A percentile compares a stretch with the other conserved stretches of the same genome.
phyloP scores from a whole-genome alignment of 129 eudicot genomes.

The Pittosporum tobira region DNA sequence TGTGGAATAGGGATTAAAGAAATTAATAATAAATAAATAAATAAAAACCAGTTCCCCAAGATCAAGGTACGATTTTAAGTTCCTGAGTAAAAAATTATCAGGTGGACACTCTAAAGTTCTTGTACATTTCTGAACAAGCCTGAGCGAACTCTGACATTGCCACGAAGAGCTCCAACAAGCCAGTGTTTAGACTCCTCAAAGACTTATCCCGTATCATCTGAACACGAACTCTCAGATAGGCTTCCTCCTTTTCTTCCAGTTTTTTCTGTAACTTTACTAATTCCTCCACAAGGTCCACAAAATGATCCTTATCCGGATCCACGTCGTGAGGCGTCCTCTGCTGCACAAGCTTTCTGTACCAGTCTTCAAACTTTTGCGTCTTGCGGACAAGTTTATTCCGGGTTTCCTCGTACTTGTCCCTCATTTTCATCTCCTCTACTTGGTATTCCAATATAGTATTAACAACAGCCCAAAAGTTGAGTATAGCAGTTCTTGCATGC shows the following conservation, averaged over 20 bases:
- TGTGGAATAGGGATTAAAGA: no score
- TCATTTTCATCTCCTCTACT: constrained; percentile 62
- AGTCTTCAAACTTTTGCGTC: constrained; percentile 53
- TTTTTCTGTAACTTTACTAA: constrained; percentile 43
- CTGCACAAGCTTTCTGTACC: constrained; percentile 65
- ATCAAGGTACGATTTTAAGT: no score
- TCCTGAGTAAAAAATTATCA: no score
- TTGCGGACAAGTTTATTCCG: constrained; percentile 53
- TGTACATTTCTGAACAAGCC: constrained; percentile 69
- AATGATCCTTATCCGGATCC: constrained; percentile 48
- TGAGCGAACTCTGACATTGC: constrained; percentile 66
- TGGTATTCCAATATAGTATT: constrained; percentile 66
- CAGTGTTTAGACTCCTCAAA: constrained; percentile 54
- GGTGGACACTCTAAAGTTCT: constrained; percentile 51
- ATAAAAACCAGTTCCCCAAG: no score
- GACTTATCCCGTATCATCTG: constrained; percentile 91
- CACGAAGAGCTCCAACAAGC: constrained; percentile 71
- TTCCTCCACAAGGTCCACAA: constrained; percentile 60
- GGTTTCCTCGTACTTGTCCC: constrained; percentile 60
- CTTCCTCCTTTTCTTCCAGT: constrained; percentile 66
- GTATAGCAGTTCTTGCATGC: constrained; percentile 62
- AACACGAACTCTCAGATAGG: constrained; percentile 45
- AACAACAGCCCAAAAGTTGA: constrained; percentile 67
- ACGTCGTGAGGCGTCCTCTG: constrained; percentile 40
- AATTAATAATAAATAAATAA: no score